Percentiles rank a stretch among this genome's conserved stretches.
Conservation (phyloP, 1,284 basidiomycete genomes). For the Ceratobasidium sp. region DNA sequence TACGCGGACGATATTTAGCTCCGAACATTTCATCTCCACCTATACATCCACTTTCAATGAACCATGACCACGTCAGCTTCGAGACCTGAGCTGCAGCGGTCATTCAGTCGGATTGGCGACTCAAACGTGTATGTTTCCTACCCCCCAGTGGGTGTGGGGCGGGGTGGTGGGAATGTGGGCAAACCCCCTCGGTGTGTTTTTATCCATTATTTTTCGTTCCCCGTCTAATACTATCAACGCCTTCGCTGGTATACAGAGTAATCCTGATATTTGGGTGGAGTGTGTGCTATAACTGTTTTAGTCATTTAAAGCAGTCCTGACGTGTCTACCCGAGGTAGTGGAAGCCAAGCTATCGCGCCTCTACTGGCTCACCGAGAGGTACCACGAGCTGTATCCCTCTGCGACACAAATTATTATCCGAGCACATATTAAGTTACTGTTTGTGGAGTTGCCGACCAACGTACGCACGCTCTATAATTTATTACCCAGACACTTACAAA, state of each 20-base stretch:
- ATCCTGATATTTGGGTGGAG: conserved; percentile 33
- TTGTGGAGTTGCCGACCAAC: background rate
- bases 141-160: background rate
- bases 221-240: background rate
- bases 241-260: background rate
- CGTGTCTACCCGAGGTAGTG: conserved; percentile 5
- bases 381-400: conserved; percentile 19
- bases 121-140: conserved; percentile 30
- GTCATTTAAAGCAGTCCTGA: background rate
- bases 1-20: no score
- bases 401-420: conserved; percentile 35
- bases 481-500: background rate
- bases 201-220: background rate
- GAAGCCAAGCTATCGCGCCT: conserved; percentile 28
- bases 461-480: background rate
- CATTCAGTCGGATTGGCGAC: background rate
- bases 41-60: no score
- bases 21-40: no score
- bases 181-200: conserved; percentile 9
- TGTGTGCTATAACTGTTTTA: background rate
- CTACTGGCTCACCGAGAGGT: conserved; percentile 25
- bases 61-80: no score
- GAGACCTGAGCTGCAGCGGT: conserved; percentile 1
- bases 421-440: background rate
- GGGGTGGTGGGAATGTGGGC: background rate